phyloP scores from a whole-genome alignment of 768 basidiomycete species.

The Ramaria sp. region DNA sequence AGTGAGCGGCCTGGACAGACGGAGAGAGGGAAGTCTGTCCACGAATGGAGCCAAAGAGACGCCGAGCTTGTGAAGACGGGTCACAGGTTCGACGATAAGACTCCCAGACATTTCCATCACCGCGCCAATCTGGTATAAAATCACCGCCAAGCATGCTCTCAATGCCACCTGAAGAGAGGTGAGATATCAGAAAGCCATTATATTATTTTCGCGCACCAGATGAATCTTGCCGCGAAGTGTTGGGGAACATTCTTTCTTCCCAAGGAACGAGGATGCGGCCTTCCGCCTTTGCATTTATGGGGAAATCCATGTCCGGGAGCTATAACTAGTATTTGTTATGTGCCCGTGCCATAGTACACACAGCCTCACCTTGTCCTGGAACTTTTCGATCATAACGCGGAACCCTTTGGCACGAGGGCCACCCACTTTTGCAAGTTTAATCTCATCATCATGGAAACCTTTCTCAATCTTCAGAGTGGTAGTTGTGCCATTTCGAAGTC shows the following conservation, averaged over 20 bases:
- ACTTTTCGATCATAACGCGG: slow-evolving; percentile 61
- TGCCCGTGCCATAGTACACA: not conserved
- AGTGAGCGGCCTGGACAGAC: not conserved
- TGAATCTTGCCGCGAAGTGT: slow-evolving; percentile 41
- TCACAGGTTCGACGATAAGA: slow-evolving; percentile 85
- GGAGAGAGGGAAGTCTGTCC: slow-evolving; percentile 1
- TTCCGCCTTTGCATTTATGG: slow-evolving; percentile 90
- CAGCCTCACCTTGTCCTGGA: slow-evolving; percentile 45
- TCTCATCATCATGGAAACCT: slow-evolving; percentile 48
- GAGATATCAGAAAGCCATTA: not conserved
- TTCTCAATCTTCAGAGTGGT: slow-evolving; percentile 48
- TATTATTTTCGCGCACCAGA: slow-evolving; percentile 18
- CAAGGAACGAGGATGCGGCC: slow-evolving; percentile 89
- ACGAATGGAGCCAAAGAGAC: slow-evolving; percentile 72
- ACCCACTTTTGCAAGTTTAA: slow-evolving; percentile 14
- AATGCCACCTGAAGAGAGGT: slow-evolving; percentile 31
- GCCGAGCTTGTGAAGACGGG: slow-evolving; percentile 68
- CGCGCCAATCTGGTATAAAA: slow-evolving; percentile 82
- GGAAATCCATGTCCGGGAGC: slow-evolving; percentile 91
- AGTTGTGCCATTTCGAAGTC: slow-evolving; percentile 53
- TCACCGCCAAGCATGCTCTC: slow-evolving; percentile 42
- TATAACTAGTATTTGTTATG: slow-evolving; percentile 20
- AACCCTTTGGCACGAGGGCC: slow-evolving; percentile 76
- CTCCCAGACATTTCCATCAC: slow-evolving; percentile 85
- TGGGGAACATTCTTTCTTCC: slow-evolving; percentile 68